phyloP scores from a whole-genome alignment of 768 basidiomycete species.

The Agaricus sinodeliciosus region DNA sequence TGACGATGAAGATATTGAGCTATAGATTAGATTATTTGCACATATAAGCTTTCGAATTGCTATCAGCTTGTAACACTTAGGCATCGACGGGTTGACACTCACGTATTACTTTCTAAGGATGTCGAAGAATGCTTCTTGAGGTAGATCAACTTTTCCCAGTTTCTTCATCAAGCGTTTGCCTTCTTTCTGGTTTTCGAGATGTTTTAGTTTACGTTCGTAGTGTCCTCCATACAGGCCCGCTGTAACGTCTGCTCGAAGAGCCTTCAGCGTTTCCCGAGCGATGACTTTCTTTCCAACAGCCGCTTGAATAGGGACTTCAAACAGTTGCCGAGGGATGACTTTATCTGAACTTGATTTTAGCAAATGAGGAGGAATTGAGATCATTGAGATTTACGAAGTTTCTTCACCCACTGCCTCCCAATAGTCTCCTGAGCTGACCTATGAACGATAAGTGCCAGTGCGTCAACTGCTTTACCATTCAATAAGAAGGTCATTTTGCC shows the following conservation, averaged over 20 bases:
- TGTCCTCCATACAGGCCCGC: conserved; percentile 94
- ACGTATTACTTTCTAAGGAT: conserved; percentile 59
- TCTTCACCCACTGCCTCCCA: conserved; percentile 83
- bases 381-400: conserved; percentile 62
- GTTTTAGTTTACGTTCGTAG: conserved; percentile 89
- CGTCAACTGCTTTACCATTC: conserved; percentile 87
- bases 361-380: not conserved
- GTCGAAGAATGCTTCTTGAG: conserved; percentile 94
- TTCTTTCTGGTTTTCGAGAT: conserved; percentile 87
- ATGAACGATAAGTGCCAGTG: conserved; percentile 88
- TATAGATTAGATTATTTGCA: conserved; percentile 34
- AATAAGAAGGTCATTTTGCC: conserved; percentile 92
- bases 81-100: not conserved
- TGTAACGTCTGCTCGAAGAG: conserved; percentile 86
- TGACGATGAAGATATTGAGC: conserved; percentile 88
- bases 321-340: conserved; percentile 88
- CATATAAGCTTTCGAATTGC: conserved; percentile 12
- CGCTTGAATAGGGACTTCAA: conserved; percentile 95
- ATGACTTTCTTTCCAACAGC: conserved; percentile 82
- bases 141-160: conserved; percentile 82
- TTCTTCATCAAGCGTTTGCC: conserved; percentile 87
- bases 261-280: conserved; percentile 83
- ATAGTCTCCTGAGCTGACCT: conserved; percentile 67
- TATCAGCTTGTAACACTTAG: conserved; percentile 9
- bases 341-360: conserved; percentile 45